Base-by-base conservation (phyloP, 2,329 filamentous ascomycete genomes). In the Nemania sp. region DNA sequence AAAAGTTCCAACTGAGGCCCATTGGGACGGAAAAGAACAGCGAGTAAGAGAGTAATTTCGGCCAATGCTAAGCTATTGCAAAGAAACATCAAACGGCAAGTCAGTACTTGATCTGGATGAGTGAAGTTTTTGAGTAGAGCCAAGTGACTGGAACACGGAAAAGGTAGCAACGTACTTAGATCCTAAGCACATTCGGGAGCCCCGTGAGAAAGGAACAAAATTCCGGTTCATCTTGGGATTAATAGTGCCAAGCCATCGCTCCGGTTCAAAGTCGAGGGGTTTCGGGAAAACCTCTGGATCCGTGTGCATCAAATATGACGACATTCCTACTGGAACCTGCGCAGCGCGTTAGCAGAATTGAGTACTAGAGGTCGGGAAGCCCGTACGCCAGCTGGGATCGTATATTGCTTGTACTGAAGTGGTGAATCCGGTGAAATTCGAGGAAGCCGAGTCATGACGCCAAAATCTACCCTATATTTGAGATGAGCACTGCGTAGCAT, bases 301-400 rank as follows among this genome's bases (percentile, higher is more conserved):
- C 30, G 52, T 59, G 46, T 66, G 61, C 42, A 61, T 59, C 15
- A 65, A 59, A 8, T 62, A 58, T 2, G 61, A 57, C 2, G 58
- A 62, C 63, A 66, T 66, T 14, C 64, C 59, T 5, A 68, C 54
- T 3, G 64, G 59, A 3, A 53, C 45, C 56, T 56, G 48, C 43
- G 37, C 31, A 26, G 48, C 26, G 31, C n/a, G 39, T 48, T 41
- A 52, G 43, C 40, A 30, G n/a, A 15, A 20, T 24, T 37, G 17
- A 26, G 26, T 22, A 23, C 22, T 14, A 33, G 22, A 17, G 24
- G 20, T 19, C 7, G 30, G 42, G 30, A 40, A 44, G 14, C 28
- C 40, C 57, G 9, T 55, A 60, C 60, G 17, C 57, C 56, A 37
- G 47, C 30, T 17, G 59, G 61, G 12, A 61, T 61, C 20, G 45